These are phyloP conservation scores for Cymodocea nodosa DNA, from an alignment of 116 monocot species.

Conservation along the genomic window DNA sequence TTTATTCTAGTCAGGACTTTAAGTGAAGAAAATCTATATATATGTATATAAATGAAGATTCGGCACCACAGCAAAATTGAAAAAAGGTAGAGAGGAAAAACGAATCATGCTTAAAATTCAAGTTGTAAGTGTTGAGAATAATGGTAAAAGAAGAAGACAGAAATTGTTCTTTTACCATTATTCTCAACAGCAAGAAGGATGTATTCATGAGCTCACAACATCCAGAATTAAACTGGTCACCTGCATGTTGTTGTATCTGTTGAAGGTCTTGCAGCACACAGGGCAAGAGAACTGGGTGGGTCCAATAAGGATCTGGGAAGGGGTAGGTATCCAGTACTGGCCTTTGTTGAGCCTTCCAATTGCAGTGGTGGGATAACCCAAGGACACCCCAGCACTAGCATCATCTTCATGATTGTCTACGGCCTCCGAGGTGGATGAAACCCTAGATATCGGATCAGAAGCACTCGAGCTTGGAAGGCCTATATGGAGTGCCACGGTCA, in stretches of 20 bases:
- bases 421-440: slow-evolving; percentile 16
- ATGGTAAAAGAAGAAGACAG: no score
- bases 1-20: no score
- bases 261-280: slow-evolving; percentile 78
- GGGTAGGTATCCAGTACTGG: slow-evolving; percentile 82
- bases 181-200: no score
- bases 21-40: no score
- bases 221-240: slow-evolving; percentile 5
- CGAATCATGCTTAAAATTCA: no score
- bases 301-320: slow-evolving; percentile 78
- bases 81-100: neutral
- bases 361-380: slow-evolving; percentile 20
- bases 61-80: no score
- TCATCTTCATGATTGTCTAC: slow-evolving; percentile 12
- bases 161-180: no score
- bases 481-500: slow-evolving; percentile 63
- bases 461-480: slow-evolving; percentile 52
- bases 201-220: no score
- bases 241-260: slow-evolving; percentile 90
- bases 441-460: slow-evolving; percentile 53
- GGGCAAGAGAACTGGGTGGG: slow-evolving; percentile 79
- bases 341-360: slow-evolving; percentile 70
- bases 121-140: no score
- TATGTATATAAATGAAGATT: no score
- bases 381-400: slow-evolving; percentile 3